These are phyloP conservation scores for Chrysophaeum taylorii DNA, from an alignment of 352 stramenopile genomes.

Conservation along the genomic window DNA sequence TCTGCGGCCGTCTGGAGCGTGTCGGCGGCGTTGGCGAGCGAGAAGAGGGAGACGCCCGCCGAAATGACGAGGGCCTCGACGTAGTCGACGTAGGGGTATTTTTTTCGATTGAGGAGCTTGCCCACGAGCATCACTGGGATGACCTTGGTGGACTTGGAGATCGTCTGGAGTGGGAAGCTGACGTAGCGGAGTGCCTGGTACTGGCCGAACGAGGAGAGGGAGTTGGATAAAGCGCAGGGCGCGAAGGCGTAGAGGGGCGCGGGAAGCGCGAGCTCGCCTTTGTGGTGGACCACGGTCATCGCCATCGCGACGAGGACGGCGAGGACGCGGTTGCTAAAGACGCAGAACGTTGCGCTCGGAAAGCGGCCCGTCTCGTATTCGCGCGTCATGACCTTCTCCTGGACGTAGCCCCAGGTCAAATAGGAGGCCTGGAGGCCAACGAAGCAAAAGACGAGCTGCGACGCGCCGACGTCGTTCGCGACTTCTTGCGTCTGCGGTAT, in stretches of 20 bases:
- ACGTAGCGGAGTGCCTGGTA: slow-evolving; percentile 68
- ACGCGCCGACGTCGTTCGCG: too few species aligned
- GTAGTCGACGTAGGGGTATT: slow-evolving; percentile 52
- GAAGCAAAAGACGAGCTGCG: slow-evolving; percentile 50
- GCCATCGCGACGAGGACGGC: slow-evolving; percentile 51
- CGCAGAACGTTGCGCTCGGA: slow-evolving; percentile 51
- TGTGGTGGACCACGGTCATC: slow-evolving; percentile 37
- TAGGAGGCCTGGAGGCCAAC: slow-evolving; percentile 57
- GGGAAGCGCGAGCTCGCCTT: slow-evolving; percentile 24
- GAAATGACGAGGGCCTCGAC: slow-evolving; percentile 56
- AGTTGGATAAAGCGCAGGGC: slow-evolving; percentile 64
- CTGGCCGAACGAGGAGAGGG: slow-evolving; percentile 59
- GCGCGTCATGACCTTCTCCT: slow-evolving; percentile 64
- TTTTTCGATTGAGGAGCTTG: slow-evolving; percentile 60
- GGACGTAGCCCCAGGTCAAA: slow-evolving; percentile 63
- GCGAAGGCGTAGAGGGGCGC: slow-evolving; percentile 52
- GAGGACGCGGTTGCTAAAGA: slow-evolving; percentile 57
- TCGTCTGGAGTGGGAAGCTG: slow-evolving; percentile 62
- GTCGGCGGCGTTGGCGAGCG: slow-evolving; percentile 42
- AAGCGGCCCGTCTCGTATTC: slow-evolving; percentile 46
- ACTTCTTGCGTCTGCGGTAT: too few species aligned
- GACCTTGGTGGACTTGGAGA: slow-evolving; percentile 60
- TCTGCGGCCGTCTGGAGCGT: background rate
- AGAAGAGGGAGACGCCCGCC: slow-evolving; percentile 60
- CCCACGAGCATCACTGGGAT: slow-evolving; percentile 77